These are phyloP conservation scores for Musa itinerans DNA, from an alignment of 176 grass and related monocot genomes.

Conservation along the genomic window DNA sequence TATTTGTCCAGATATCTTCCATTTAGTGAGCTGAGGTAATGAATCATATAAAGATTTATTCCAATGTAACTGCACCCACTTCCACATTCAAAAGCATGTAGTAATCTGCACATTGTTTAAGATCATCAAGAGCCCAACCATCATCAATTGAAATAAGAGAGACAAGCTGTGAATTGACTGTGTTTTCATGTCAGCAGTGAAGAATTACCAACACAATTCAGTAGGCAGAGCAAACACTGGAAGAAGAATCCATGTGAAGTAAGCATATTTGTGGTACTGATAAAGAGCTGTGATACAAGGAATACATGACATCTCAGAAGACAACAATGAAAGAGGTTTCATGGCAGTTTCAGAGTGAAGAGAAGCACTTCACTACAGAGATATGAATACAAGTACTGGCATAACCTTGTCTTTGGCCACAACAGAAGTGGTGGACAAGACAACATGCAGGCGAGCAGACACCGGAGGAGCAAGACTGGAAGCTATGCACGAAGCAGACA, in stretches of 20 bases:
- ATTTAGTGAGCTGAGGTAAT: not conserved
- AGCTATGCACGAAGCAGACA: not conserved
- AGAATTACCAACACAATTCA: too few relatives aligned
- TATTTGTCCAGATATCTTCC: not conserved
- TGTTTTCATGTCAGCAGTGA: too few relatives aligned
- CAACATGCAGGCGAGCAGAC: not conserved
- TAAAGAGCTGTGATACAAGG: too few relatives aligned
- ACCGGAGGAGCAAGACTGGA: not conserved
- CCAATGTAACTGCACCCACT: not conserved
- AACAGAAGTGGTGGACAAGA: conserved; percentile 1
- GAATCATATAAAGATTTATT: not conserved
- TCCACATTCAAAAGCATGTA: not conserved
- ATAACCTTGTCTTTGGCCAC: not conserved
- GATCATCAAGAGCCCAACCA: not conserved
- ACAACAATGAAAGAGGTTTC: not conserved
- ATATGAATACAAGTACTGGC: not conserved
- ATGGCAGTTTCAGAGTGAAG: not conserved
- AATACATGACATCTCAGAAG: not conserved
- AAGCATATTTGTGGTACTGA: not conserved
- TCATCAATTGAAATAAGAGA: not conserved
- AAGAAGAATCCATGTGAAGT: not conserved
- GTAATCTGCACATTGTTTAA: not conserved
- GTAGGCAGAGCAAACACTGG: too few relatives aligned
- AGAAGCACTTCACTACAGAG: not conserved
- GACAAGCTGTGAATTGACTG: not conserved